phyloP scores from a whole-genome alignment of 768 basidiomycete species.

The Podaxis sp. region DNA sequence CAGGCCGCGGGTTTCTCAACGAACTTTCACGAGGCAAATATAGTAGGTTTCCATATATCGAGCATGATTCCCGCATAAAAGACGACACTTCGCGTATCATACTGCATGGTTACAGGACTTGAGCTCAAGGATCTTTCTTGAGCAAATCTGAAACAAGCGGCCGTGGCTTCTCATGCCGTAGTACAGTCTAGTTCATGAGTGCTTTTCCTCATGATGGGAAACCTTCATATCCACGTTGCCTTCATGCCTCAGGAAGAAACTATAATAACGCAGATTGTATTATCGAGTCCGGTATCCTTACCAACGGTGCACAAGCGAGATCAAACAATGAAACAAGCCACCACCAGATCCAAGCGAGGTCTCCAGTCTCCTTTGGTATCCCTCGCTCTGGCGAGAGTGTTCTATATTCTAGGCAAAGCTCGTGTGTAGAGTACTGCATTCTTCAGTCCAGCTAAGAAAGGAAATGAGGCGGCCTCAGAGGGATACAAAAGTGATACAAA shows the following conservation, averaged over 20 bases:
- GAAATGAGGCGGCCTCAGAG: neutral
- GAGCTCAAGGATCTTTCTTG: neutral
- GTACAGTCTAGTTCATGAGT: neutral
- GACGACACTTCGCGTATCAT: neutral
- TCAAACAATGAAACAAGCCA: too few species aligned
- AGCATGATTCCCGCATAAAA: neutral
- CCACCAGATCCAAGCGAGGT: too few species aligned
- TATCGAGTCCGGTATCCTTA: too few species aligned
- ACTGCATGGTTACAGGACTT: neutral
- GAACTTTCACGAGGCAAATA: too few species aligned
- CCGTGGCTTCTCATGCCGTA: neutral
- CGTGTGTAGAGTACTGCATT: neutral
- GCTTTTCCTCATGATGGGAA: neutral
- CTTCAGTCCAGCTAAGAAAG: neutral
- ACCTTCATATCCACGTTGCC: neutral
- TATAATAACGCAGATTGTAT: too few species aligned
- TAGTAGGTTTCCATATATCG: too few species aligned
- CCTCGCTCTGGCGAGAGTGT: neutral
- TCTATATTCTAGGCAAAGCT: neutral
- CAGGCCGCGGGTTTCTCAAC: too few species aligned
- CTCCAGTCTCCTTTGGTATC: too few species aligned
- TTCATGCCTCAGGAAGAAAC: too few species aligned
- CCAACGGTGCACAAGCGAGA: too few species aligned
- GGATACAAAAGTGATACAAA: neutral
- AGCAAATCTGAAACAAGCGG: neutral